A percentile compares a stretch with the other conserved stretches of the same genome.
Evolutionary conservation across 2,329 filamentous ascomycete genomes (phyloP).

Genomic region (Macrophomina tecta): DNA sequence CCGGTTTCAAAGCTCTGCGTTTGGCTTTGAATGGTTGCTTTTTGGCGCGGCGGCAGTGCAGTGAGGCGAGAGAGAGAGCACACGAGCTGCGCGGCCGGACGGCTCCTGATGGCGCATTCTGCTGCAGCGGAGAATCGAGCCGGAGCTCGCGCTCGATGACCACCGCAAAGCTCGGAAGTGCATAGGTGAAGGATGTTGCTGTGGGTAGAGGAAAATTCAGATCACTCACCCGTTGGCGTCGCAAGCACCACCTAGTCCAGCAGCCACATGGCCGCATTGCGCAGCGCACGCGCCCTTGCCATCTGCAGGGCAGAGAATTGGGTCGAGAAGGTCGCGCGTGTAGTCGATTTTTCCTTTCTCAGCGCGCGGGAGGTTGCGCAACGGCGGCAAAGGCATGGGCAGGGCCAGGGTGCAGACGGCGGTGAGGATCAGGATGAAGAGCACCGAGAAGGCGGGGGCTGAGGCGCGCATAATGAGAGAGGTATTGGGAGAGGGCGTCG

Average conservation of each 20-base stretch:
- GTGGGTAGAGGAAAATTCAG: not conserved
- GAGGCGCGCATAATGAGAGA: not conserved
- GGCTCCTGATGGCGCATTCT: too few relatives aligned
- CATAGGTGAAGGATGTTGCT: not conserved
- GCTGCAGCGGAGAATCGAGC: not conserved
- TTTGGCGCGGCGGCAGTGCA: not conserved
- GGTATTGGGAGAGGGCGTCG: not conserved
- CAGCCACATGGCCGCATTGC: not conserved
- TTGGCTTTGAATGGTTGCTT: not conserved
- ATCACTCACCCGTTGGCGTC: slow-evolving; percentile 7
- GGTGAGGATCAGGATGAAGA: not conserved
- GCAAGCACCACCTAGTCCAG: not conserved
- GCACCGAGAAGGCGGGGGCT: not conserved
- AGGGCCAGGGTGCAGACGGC: not conserved
- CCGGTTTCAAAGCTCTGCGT: not conserved
- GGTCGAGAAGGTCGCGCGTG: slow-evolving; percentile 18
- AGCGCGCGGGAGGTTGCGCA: slow-evolving; percentile 20
- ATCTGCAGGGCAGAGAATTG: slow-evolving; percentile 14
- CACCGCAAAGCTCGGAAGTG: not conserved
- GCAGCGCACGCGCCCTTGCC: slow-evolving; percentile 2
- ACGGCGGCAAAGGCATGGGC: not conserved
- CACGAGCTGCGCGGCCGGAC: too few relatives aligned
- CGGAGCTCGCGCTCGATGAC: not conserved
- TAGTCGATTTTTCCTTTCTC: slow-evolving; percentile 21
- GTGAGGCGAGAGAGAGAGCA: not conserved